Percentiles rank a stretch among this genome's conserved stretches.
phyloP scores from a whole-genome alignment of 2,329 filamentous ascomycete species.

The Epicoccum sorghinum region DNA sequence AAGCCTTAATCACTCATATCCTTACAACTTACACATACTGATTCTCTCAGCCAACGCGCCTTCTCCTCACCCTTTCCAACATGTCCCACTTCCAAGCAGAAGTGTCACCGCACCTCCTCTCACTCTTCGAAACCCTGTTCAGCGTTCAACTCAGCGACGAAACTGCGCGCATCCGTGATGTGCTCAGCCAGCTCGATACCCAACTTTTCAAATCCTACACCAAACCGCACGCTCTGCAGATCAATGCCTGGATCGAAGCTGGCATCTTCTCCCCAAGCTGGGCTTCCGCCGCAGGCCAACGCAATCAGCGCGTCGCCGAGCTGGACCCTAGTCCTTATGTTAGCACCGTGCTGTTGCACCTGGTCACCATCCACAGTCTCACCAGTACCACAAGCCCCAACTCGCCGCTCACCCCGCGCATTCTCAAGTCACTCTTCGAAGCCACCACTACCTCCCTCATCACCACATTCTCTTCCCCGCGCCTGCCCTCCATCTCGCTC shows the following conservation, averaged over 20 bases:
- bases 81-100: constrained; percentile 81
- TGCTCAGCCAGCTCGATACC: constrained; percentile 86
- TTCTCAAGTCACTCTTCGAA: constrained; percentile 87
- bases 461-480: constrained; percentile 66
- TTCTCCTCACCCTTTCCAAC: constrained; percentile 93
- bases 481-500: constrained; percentile 71
- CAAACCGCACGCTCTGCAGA: constrained; percentile 59
- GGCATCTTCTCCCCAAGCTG: constrained; percentile 76
- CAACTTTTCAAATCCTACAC: constrained; percentile 94
- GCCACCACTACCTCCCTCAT: constrained; percentile 81
- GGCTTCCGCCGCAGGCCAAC: constrained; percentile 52
- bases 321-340: constrained; percentile 84
- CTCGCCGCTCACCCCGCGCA: constrained; percentile 74
- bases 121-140: constrained; percentile 92
- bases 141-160: constrained; percentile 94
- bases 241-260: constrained; percentile 72
- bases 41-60: constrained; percentile 75
- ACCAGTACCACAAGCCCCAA: constrained; percentile 55
- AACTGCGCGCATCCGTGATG: constrained; percentile 87
- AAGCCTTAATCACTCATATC: background rate
- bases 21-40: constrained; percentile 8
- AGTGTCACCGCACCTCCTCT: constrained; percentile 84
- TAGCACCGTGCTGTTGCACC: constrained; percentile 80
- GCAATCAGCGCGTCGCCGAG: constrained; percentile 53
- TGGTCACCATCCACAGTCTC: constrained; percentile 92